A percentile compares a stretch with the other conserved stretches of the same genome.
phyloP scores from a whole-genome alignment of 2,329 filamentous ascomycete genomes.

The Apiospora marii region DNA sequence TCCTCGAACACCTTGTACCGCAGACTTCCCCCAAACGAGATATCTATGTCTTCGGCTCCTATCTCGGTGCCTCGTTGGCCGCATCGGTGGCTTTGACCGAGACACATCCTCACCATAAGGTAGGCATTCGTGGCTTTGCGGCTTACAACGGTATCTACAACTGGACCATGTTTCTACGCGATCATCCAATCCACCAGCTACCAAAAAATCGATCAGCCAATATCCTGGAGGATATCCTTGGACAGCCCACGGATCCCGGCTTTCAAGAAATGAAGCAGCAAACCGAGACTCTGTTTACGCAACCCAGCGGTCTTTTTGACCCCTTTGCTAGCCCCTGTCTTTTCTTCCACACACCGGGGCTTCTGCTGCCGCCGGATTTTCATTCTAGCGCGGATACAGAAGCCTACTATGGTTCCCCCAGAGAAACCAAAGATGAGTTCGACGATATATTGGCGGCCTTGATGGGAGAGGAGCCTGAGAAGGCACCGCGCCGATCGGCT shows the following conservation, averaged over 20 bases:
- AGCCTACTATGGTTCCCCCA: neutral
- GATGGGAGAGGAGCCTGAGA: neutral
- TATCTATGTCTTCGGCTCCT: constrained; percentile 62
- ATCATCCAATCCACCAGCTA: constrained; percentile 54
- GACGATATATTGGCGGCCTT: neutral
- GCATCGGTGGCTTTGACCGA: constrained; percentile 66
- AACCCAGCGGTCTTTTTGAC: constrained; percentile 62
- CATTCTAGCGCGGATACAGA: constrained; percentile 41
- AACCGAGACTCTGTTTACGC: constrained; percentile 54
- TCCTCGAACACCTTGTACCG: constrained; percentile 54
- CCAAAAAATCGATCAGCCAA: constrained; percentile 29
- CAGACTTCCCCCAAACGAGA: constrained; percentile 45
- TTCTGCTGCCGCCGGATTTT: constrained; percentile 56
- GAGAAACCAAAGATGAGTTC: neutral
- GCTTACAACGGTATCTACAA: constrained; percentile 69
- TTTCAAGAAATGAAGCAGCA: constrained; percentile 48
- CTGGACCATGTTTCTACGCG: constrained; percentile 67
- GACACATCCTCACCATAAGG: constrained; percentile 49
- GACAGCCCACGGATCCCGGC: constrained; percentile 40
- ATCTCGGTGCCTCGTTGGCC: constrained; percentile 65
- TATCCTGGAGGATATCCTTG: constrained; percentile 33
- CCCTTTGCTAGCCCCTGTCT: constrained; percentile 65
- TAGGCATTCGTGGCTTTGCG: constrained; percentile 61
- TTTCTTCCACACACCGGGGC: constrained; percentile 63
- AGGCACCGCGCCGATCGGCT: constrained; percentile 48